Evolutionary conservation across 257 asterid genomes (phyloP), one percentile per base, ranked within the genome.

Genomic region (Ehretia macrophylla): DNA sequence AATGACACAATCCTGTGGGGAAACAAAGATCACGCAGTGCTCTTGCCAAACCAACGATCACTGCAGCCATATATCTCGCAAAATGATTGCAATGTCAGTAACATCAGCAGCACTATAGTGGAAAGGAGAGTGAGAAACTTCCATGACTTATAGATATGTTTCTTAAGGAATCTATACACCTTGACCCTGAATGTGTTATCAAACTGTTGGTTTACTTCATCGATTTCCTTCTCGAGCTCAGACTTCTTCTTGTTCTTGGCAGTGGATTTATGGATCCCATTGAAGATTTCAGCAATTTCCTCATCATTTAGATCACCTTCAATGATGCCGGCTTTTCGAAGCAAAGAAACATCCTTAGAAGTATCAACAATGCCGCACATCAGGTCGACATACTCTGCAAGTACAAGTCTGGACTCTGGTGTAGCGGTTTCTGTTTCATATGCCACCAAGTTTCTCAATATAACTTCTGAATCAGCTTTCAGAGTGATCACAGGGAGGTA

Each of bases 381-480:
- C 39, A 71, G 19, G 22, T 60, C 53, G 10, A 60, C 60, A n/a
- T 66, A 71, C 40, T 66, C 62, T 0, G 69, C 49, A 8, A 72
- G 32, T 32, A 49, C 58, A 2, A 52, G 42, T 32, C 17, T 39
- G 0, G 57, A 60, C 17, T 60, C 71, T 4, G 40, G 14, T 11
- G 38, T 46, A 5, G 27, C 62, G 8, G 50, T 11, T 19, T 57
- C 77, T 8, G 58, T 61, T 56, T 72, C 77, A 16, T 55, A 66
- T 10, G 72, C 73, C 22, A 72, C 19, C 39, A 72, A 51, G 40
- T 72, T 72, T 58, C 77, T 72, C 17, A 72, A 17, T 22, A 72
- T 32, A 11, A 72, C 62, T 51, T 69, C 69, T 5, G 74, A 38
- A 32, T 62, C 57, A 4, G 42, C 5, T 11, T 27, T 50, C 17